phyloP scores from a whole-genome alignment of 352 stramenopile genomes.

The Phytophthora sansomeana region DNA sequence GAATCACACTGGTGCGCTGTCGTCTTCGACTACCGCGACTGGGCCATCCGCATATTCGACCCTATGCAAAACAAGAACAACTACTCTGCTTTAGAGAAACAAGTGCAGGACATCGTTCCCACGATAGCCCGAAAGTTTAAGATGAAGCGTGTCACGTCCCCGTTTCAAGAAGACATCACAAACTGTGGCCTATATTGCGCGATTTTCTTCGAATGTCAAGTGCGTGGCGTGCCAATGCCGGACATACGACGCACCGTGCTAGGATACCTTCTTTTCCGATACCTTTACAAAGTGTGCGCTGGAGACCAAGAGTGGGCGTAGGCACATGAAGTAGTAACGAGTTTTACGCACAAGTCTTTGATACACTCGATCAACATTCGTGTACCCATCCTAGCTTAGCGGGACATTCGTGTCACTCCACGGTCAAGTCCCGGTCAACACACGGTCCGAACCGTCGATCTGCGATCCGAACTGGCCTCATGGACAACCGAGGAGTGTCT shows the following conservation, averaged over 20 bases:
- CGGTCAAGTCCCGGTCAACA: no score
- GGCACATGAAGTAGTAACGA: no score
- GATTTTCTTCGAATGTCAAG: conserved; percentile 4
- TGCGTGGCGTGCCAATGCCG: background rate
- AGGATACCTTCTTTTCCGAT: background rate
- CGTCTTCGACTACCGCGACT: background rate
- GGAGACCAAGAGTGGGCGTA: background rate
- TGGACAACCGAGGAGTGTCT: background rate
- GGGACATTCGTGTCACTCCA: no score
- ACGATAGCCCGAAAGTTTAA: background rate
- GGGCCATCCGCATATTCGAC: background rate
- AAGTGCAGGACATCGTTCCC: background rate
- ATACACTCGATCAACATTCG: no score
- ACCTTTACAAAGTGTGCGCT: conserved; percentile 1
- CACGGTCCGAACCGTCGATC: no score
- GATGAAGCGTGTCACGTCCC: background rate
- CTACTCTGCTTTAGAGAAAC: background rate
- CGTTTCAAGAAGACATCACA: no score
- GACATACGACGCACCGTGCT: background rate
- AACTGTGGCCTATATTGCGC: no score
- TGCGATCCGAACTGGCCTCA: background rate
- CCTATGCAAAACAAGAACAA: background rate
- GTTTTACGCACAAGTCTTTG: no score
- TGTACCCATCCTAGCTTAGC: no score
- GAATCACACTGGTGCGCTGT: background rate